Evolutionary conservation across 106 monocot genomes (phyloP).

Genomic region (Allium cepa): DNA sequence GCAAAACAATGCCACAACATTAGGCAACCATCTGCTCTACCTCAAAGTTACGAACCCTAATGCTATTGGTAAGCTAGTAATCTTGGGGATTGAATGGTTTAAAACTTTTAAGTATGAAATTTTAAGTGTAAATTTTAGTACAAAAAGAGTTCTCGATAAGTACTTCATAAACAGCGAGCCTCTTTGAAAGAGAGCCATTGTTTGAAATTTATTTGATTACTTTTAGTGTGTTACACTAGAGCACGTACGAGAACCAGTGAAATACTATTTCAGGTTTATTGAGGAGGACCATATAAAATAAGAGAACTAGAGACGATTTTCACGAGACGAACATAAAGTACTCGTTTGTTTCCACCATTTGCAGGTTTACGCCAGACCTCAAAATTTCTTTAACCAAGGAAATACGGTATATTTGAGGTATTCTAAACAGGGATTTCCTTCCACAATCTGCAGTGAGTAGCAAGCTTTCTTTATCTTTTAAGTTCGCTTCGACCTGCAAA

Average conservation of each 20-base stretch:
- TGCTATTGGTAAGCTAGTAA: too few relatives aligned
- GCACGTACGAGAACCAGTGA: not conserved
- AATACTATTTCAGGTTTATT: not conserved
- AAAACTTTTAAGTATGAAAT: too few relatives aligned
- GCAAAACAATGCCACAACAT: too few relatives aligned
- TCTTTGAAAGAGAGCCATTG: too few relatives aligned
- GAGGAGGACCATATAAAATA: not conserved
- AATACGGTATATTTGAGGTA: slow-evolving; percentile 85
- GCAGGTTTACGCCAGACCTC: slow-evolving; percentile 54
- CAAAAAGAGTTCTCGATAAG: not conserved
- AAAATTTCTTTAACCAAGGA: slow-evolving; percentile 88
- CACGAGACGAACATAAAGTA: not conserved
- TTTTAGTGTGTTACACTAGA: too few relatives aligned
- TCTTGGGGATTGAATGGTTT: too few relatives aligned
- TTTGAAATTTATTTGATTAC: too few relatives aligned
- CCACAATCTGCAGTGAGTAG: slow-evolving; percentile 72
- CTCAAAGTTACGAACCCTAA: too few relatives aligned
- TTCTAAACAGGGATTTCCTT: slow-evolving; percentile 92
- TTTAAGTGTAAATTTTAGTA: too few relatives aligned
- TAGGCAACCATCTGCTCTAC: too few relatives aligned
- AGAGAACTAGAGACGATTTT: not conserved
- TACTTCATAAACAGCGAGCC: too few relatives aligned
- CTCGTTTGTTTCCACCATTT: slow-evolving; percentile 93
- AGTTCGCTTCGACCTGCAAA: slow-evolving; percentile 71
- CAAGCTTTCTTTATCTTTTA: slow-evolving; percentile 98